Percentiles rank a stretch among this genome's conserved stretches.
Conservation (phyloP, 257 asterid species). For the Echium plantagineum region DNA sequence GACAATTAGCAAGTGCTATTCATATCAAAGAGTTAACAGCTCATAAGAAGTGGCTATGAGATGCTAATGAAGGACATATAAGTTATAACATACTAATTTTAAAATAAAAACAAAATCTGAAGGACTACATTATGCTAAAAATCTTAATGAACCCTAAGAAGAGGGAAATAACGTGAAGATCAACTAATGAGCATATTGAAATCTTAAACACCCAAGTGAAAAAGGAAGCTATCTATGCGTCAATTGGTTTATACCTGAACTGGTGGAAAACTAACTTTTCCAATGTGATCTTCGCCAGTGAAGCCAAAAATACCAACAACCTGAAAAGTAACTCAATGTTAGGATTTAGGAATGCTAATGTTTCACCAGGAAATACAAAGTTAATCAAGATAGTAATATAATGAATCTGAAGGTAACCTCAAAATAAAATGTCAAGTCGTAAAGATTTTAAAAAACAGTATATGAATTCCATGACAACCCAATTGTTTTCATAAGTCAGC, state of each 20-base stretch:
- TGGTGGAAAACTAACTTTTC: slow-evolving; percentile 86
- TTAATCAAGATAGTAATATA: not conserved
- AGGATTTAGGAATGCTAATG: not conserved
- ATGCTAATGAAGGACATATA: not conserved
- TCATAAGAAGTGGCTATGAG: not conserved
- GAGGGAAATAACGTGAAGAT: not conserved
- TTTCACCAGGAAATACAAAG: not conserved
- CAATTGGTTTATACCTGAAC: slow-evolving; percentile 50
- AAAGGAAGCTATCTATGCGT: not conserved
- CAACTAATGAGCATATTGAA: not conserved
- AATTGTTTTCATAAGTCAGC: not conserved
- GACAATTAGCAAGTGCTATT: too few relatives aligned
- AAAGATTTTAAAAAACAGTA: not conserved
- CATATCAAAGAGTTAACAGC: not conserved
- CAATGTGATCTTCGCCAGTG: slow-evolving; percentile 92
- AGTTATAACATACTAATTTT: not conserved
- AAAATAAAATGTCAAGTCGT: not conserved
- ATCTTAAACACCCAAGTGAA: slow-evolving; percentile 3
- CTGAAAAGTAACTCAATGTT: slow-evolving; percentile 23
- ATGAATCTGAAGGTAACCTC: not conserved
- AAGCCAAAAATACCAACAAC: slow-evolving; percentile 90
- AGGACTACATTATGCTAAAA: not conserved
- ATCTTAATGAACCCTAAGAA: not conserved
- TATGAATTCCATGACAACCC: not conserved
- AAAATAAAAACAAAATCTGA: too few relatives aligned